Base-by-base conservation (phyloP, 2,329 filamentous ascomycete genomes). In the Hirsutella thompsonii region DNA sequence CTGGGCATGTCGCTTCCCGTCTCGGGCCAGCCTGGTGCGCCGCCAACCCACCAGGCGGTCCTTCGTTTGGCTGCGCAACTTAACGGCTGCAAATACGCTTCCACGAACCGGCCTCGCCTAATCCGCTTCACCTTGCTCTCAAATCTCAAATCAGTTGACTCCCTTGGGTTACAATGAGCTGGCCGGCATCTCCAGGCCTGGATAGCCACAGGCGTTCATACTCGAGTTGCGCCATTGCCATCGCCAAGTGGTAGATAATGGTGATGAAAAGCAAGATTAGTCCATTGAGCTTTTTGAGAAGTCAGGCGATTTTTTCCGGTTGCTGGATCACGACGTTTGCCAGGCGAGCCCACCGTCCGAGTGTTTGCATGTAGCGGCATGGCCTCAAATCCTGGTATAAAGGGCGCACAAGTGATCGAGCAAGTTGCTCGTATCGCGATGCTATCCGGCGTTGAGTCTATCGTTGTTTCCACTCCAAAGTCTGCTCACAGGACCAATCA, bases 161-260 rank as follows among this genome's bases (percentile, higher is more conserved):
- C 11, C 23, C 6, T 6, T 26, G 11, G 11, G 23, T n/a, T n/a
- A n/a, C n/a, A n/a, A n/a, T n/a, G n/a, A n/a, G n/a, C n/a, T n/a
- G n/a, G n/a, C n/a, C n/a, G n/a, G n/a, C n/a, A n/a, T n/a, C n/a
- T n/a, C n/a, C n/a, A n/a, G n/a, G n/a, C n/a, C n/a, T 26, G 23
- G 23, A 11, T 26, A 26, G 23, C 23, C 23, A 26, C 23, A 26
- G 23, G 6, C n/a, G 14, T 16, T 34, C 14, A 16, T 8, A 8
- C 43, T 41, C 40, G 47, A 46, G 47, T 47, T 47, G 23, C 23
- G 50, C 51, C 45, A 52, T 56, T 48, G 47, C 52, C 43, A 52
- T 56, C 47, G 54, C 54, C 55, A 56, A 57, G 55, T 51, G 54
- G 55, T 53, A 52, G 52, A n/a, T n/a, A n/a, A n/a, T n/a, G n/a